These are phyloP conservation scores for Fonsecaea pugnacius DNA, from an alignment of 2,329 filamentous ascomycete genomes.

Conservation along the genomic window DNA sequence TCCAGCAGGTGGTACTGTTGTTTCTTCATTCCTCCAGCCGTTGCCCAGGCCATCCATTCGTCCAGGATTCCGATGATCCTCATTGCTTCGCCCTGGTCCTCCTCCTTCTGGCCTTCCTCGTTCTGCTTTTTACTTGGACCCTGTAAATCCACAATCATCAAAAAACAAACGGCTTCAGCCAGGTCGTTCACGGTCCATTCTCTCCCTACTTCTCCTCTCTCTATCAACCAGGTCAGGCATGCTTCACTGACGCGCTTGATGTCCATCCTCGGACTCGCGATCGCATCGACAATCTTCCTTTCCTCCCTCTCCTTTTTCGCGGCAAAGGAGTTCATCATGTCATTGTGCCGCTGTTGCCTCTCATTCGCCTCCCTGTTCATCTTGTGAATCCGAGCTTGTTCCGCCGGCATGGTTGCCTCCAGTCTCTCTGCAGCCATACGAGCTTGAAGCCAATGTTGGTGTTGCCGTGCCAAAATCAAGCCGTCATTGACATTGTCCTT, in stretches of 20 bases:
- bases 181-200: constrained; percentile 36
- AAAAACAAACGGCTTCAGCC: constrained; percentile 39
- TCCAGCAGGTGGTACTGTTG: constrained; percentile 37
- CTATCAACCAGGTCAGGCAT: constrained; percentile 38
- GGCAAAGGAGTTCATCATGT: constrained; percentile 30
- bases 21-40: constrained; percentile 39
- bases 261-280: constrained; percentile 38
- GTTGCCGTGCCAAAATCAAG: constrained; percentile 24
- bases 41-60: constrained; percentile 39
- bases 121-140: not conserved
- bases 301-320: constrained; percentile 36
- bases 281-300: constrained; percentile 36
- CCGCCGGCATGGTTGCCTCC: constrained; percentile 39
- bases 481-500: constrained; percentile 25
- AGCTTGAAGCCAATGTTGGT: constrained; percentile 32
- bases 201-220: constrained; percentile 36
- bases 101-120: not conserved
- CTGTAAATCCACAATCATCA: constrained; percentile 38
- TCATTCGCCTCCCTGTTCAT: constrained; percentile 34
- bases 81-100: constrained; percentile 30
- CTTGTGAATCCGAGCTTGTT: constrained; percentile 37
- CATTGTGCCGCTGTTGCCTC: constrained; percentile 30
- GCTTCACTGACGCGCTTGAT: constrained; percentile 37
- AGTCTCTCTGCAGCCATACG: constrained; percentile 32
- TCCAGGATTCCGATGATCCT: constrained; percentile 38